Percentiles rank a stretch among this genome's conserved stretches.
phyloP scores from a whole-genome alignment of 2,329 filamentous ascomycete species.

The Cordyceps cicadae region DNA sequence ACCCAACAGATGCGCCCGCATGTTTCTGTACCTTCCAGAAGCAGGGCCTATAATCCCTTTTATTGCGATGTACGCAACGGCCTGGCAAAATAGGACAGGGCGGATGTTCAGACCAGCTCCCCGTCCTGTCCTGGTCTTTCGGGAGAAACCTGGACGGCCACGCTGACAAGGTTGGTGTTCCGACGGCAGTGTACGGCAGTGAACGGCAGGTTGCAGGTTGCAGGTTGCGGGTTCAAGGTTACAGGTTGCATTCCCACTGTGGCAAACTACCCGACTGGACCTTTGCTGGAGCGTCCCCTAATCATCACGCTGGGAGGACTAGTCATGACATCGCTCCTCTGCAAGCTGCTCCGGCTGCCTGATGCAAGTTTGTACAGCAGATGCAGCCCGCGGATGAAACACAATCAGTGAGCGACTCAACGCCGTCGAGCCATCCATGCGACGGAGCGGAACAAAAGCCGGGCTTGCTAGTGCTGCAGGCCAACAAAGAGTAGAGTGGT shows the following conservation, averaged over 20 bases:
- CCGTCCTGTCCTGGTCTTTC: neutral
- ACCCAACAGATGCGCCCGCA: neutral
- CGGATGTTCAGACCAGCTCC: neutral
- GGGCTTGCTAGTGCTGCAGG: neutral
- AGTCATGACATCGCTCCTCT: neutral
- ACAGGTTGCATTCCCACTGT: neutral
- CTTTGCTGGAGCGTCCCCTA: neutral
- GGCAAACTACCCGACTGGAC: neutral
- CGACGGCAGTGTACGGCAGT: neutral
- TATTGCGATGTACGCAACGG: neutral
- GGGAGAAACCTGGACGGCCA: neutral
- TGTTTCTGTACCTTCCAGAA: neutral
- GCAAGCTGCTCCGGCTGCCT: neutral
- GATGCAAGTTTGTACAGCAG: neutral
- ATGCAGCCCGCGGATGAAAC: neutral
- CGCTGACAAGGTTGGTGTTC: neutral
- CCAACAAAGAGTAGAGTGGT: neutral
- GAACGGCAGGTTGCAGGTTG: no score
- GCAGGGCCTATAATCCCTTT: neutral
- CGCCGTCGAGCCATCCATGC: neutral
- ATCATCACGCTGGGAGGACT: neutral
- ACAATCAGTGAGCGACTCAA: neutral
- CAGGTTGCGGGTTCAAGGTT: no score
- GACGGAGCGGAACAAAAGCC: slow-evolving; percentile 2
- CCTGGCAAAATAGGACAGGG: neutral